Percentiles rank a stretch among this genome's conserved stretches.
These are phyloP conservation scores for Lagenaria siceraria DNA, from an alignment of 306 rosid species.

Conservation along the genomic window DNA sequence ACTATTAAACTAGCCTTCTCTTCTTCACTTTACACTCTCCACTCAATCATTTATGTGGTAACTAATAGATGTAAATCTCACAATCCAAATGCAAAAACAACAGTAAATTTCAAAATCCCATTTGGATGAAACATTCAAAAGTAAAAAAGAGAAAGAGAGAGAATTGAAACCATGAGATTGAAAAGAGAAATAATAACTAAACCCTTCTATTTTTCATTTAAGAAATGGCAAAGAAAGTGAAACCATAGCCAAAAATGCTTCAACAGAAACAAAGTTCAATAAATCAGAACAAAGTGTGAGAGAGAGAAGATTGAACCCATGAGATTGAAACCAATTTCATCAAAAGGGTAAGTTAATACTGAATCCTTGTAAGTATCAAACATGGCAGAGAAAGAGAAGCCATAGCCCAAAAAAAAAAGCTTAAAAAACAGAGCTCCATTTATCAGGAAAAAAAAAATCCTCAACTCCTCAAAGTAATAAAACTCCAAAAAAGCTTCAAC, in stretches of 20 bases:
- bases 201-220: neutral
- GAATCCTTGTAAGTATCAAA: neutral
- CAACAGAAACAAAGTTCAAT: neutral
- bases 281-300: neutral
- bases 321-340: neutral
- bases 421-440: neutral
- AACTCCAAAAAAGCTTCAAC: neutral
- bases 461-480: no score
- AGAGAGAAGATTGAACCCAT: neutral
- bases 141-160: neutral
- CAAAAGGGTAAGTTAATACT: neutral
- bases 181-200: neutral
- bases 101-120: neutral
- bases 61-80: neutral
- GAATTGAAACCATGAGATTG: neutral
- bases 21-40: conserved; percentile 18
- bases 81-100: neutral
- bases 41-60: neutral
- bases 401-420: neutral
- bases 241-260: neutral
- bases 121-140: neutral
- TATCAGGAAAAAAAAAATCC: neutral
- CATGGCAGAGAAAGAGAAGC: neutral
- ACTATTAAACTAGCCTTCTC: conserved; percentile 26
- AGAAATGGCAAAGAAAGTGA: neutral